A percentile compares a stretch with the other conserved stretches of the same genome.
These are phyloP conservation scores for Immersiporthe knoxdaviesiana DNA, from an alignment of 2,329 filamentous ascomycete species.

Conservation along the genomic window DNA sequence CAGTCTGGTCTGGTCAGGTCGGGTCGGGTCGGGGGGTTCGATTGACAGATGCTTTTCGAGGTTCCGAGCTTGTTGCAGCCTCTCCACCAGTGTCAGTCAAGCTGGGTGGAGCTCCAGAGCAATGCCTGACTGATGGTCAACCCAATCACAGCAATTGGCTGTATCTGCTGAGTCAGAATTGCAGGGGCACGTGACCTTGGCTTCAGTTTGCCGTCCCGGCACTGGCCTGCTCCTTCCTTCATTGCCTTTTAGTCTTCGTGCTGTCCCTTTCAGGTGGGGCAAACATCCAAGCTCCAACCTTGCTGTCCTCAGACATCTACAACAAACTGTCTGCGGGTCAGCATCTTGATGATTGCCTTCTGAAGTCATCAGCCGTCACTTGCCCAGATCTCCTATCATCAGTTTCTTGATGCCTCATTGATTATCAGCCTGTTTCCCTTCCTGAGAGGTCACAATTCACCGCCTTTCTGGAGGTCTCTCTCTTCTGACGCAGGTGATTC, in stretches of 20 bases:
- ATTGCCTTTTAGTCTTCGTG: background rate
- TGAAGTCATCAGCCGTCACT: background rate
- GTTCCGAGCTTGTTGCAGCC: constrained; percentile 20
- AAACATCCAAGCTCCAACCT: background rate
- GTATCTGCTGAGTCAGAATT: constrained; percentile 14
- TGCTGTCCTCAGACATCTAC: background rate
- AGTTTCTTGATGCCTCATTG: background rate
- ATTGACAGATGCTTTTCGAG: constrained; percentile 21
- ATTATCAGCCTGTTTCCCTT: too few species aligned
- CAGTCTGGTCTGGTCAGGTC: constrained; percentile 22
- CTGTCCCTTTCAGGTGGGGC: background rate
- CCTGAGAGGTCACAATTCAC: background rate
- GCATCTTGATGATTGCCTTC: background rate
- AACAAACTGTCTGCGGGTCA: background rate
- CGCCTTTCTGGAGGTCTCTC: background rate
- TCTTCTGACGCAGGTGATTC: background rate
- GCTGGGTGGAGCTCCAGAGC: constrained; percentile 23
- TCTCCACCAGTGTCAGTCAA: too few species aligned
- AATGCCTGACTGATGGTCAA: background rate
- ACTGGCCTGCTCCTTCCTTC: background rate
- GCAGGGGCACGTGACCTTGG: constrained; percentile 10
- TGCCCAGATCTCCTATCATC: background rate
- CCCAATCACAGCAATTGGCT: constrained; percentile 18
- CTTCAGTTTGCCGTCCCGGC: background rate
- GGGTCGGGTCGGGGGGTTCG: too few species aligned